Evolutionary conservation across 192 early-diverging fungal species (phyloP), one percentile per base, ranked within the genome.

Genomic region (Phycomyces nitens): DNA sequence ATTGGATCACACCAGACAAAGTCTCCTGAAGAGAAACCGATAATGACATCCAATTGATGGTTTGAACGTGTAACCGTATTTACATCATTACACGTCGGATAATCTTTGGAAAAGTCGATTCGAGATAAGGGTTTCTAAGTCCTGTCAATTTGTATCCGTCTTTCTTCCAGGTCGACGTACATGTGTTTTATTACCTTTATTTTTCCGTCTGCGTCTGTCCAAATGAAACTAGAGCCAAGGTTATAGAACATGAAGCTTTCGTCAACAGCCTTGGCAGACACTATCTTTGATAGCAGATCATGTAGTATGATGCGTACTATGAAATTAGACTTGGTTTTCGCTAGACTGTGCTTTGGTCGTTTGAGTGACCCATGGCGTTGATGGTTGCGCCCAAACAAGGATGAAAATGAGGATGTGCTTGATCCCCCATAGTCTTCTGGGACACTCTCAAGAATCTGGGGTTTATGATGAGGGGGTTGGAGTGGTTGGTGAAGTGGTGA

Each of bases 1-100:
- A 97, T 76, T 7, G 94, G 86, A 58, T 92, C 93, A 66, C 88
- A 96, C 84, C 89, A 90, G 26, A 97, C 76, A 29, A 86, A 75
- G 60, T 94, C 88, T n/a, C 92, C 92, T 11, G 87, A 82, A 9
- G 81, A 82, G 65, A 85, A 88, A 5, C 92, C 94, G 74, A 95
- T 86, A n/a, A 95, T 80, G 6, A 94, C 81, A 64, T 96, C 92
- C 62, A 97, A 67, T 56, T 84, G 89, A 41, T 89, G 79, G 50
- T 73, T 79, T 51, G 75, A 85, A 20, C 88, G 72, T 2, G 88
- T 92, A 12, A 86, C 58, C 20, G 79, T 59, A 71, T 95, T 96
- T 20, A 95, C 82, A 74, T 92, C 94, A 70, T 94, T 89, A 58
- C 90, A 95, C 2, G 89, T 88, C 0, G 94, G 89, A 55, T 84